phyloP scores from a whole-genome alignment of 306 rosid genomes.

The Ziziphus jujuba region DNA sequence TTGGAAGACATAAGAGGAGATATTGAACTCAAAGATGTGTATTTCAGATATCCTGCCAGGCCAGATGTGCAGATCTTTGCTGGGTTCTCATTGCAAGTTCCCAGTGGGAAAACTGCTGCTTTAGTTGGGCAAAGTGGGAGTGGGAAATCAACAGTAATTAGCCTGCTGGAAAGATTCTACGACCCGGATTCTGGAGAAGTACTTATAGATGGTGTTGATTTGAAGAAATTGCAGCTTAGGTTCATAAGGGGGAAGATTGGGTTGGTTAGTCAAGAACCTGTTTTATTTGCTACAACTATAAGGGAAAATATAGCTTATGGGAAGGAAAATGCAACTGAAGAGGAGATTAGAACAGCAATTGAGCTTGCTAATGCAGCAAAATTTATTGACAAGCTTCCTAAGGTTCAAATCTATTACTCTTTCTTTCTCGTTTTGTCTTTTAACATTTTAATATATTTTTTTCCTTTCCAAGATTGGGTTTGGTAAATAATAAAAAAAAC shows the following conservation, averaged over 20 bases:
- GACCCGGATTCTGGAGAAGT: too few relatives aligned
- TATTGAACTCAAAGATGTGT: too few relatives aligned
- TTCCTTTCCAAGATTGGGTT: not conserved
- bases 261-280: slow-evolving; percentile 51
- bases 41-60: too few relatives aligned
- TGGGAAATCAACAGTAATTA: slow-evolving; percentile 19
- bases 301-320: slow-evolving; percentile 47
- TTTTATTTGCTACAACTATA: slow-evolving; percentile 38
- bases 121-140: slow-evolving; percentile 37
- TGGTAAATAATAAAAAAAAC: not conserved
- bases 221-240: too few relatives aligned
- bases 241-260: slow-evolving; percentile 36
- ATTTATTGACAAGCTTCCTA: slow-evolving; percentile 17
- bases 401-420: slow-evolving; percentile 26
- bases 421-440: not conserved
- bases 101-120: too few relatives aligned
- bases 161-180: too few relatives aligned
- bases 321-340: slow-evolving; percentile 38
- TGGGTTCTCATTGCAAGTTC: not conserved
- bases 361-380: slow-evolving; percentile 36
- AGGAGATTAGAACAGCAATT: slow-evolving; percentile 37
- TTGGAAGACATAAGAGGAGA: too few relatives aligned
- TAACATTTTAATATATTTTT: too few relatives aligned
- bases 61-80: too few relatives aligned
- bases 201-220: too few relatives aligned